These are phyloP conservation scores for Schoenoplectus tabernaemontani DNA, from an alignment of 202 grass and related monocot species.

Conservation along the genomic window DNA sequence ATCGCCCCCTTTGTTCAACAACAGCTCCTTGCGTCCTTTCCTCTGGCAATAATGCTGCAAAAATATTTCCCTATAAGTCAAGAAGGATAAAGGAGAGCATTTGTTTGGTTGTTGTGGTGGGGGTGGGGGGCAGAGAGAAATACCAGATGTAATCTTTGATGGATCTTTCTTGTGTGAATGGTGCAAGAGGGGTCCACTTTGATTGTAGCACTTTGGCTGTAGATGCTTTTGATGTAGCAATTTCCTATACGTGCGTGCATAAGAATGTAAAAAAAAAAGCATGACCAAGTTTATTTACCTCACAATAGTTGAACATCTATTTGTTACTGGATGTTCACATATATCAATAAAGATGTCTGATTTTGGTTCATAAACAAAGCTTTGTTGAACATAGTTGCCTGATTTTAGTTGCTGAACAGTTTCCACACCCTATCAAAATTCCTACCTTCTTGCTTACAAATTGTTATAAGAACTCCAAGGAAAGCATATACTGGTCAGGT, in stretches of 20 bases:
- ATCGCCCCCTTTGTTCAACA: constrained; percentile 70
- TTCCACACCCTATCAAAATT: background rate
- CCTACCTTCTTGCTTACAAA: background rate
- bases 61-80: background rate
- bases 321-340: background rate
- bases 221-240: constrained; percentile 43
- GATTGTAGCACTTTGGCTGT: constrained; percentile 41
- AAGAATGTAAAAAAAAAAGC: background rate
- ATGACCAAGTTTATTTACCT: constrained; percentile 16
- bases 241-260: constrained; percentile 34
- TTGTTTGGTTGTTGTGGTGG: background rate
- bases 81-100: constrained; percentile 11
- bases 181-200: constrained; percentile 58
- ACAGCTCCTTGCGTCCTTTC: constrained; percentile 55
- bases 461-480: background rate
- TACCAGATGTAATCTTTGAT: constrained; percentile 46
- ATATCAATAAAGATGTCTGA: background rate
- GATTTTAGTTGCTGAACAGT: background rate
- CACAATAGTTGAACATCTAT: background rate
- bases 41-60: constrained; percentile 24
- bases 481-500: background rate
- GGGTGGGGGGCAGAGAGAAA: background rate
- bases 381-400: background rate
- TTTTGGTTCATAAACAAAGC: too few relatives aligned
- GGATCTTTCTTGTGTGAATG: constrained; percentile 49